A percentile compares a stretch with the other conserved stretches of the same genome.
phyloP scores from a whole-genome alignment of 192 early-diverging fungal species.

The Funneliformis geosporum region DNA sequence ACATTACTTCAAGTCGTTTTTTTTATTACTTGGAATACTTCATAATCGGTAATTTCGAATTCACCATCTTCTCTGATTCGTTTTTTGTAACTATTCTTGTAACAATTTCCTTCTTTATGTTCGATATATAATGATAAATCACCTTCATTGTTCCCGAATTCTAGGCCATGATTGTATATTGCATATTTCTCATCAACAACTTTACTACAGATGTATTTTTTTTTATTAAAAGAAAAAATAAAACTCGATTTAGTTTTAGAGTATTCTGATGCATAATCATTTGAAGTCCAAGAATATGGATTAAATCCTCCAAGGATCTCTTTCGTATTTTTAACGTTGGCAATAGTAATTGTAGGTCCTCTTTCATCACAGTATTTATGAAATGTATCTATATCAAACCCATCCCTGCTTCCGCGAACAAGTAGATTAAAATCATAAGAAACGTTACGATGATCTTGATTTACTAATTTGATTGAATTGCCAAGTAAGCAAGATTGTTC shows the following conservation, averaged over 20 bases:
- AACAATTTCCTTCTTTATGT: background rate
- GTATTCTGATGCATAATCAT: too few species aligned
- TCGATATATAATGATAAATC: slow-evolving; percentile 4
- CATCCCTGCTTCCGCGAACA: slow-evolving; percentile 4
- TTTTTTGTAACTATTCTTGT: background rate
- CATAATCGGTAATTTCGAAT: background rate
- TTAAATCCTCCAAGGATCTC: slow-evolving; percentile 38
- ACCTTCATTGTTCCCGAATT: background rate
- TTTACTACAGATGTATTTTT: background rate
- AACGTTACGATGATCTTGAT: background rate
- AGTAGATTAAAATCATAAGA: background rate
- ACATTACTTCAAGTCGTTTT: too few species aligned
- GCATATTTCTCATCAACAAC: background rate
- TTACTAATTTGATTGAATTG: background rate
- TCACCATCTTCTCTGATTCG: background rate
- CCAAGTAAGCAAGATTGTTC: background rate
- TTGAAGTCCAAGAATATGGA: slow-evolving; percentile 27
- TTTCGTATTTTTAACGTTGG: slow-evolving; percentile 20
- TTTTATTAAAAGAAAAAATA: background rate
- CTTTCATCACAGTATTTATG: slow-evolving; percentile 27
- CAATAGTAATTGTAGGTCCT: slow-evolving; percentile 30
- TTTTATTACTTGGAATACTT: background rate
- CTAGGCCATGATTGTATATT: background rate
- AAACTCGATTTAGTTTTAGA: background rate
- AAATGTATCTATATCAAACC: background rate